Evolutionary conservation across 352 stramenopile species (phyloP), one percentile per base, ranked within the genome.

Genomic region (Globisporangium echinulatum): DNA sequence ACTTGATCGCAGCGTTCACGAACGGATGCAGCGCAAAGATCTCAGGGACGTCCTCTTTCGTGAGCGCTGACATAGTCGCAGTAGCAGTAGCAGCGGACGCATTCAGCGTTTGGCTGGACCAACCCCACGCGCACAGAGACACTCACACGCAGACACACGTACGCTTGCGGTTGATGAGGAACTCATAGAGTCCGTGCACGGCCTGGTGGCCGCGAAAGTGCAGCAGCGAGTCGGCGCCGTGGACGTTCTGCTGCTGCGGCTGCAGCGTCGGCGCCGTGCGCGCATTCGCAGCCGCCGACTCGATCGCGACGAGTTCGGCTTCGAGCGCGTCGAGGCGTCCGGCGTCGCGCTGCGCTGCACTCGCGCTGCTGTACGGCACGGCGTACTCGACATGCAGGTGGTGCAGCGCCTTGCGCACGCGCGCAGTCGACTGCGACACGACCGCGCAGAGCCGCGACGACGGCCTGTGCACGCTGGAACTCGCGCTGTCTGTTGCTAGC

Each of bases 141-240:
- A 25, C 19, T 25, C 7, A 44, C 37, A 42, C 2, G 7, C 38
- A 33, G 4, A 47, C n/a, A 50, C n/a, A 74, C 82, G 19, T 75
- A 92, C 82, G 82, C 52, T 85, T 75, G 59, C 77, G 74, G 59
- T 92, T 92, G 62, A 92, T 71, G 3, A 92, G 71, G 59, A 83
- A 92, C 55, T 92, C 82, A 60, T 79, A 92, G 13, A 92, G 67
- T 13, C 79, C 79, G 17, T 92, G 82, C 4, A 89, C 77, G 15
- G 74, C 66, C 14, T 85, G 59, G 47, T 92, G 79, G 4, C 76
- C 82, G 15, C 74, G 59, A 42, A 92, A 92, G 15, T 74, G 66
- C 13, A 92, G 60, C 33, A 92, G 62, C 14, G 82, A 90, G 59
- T 90, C 80, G 0, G 71, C 64, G 1, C 82, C 78, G 50, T 85